These are phyloP conservation scores for Veloporphyrellus conicus DNA, from an alignment of 1,284 basidiomycete species.

Conservation along the genomic window DNA sequence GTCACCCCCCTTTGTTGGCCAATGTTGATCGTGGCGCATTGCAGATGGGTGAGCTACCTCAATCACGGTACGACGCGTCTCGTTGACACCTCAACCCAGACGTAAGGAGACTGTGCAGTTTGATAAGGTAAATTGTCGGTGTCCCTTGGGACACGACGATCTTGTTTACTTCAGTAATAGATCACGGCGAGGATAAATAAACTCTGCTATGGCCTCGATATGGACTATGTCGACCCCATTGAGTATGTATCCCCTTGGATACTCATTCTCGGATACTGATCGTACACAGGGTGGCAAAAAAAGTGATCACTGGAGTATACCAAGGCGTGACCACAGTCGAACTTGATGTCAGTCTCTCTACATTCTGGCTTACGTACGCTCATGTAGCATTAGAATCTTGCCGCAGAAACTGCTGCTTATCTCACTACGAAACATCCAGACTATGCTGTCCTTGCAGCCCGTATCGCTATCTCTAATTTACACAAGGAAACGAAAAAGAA, in stretches of 20 bases:
- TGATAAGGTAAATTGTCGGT: conserved; percentile 60
- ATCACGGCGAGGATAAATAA: conserved; percentile 91
- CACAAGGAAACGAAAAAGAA: conserved; percentile 99
- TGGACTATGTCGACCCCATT: conserved; percentile 90
- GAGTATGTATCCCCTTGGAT: conserved; percentile 53
- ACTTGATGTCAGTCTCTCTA: conserved; percentile 70
- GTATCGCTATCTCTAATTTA: conserved; percentile 97
- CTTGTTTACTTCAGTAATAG: conserved; percentile 38
- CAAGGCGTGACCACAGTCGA: conserved; percentile 96
- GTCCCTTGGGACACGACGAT: background rate
- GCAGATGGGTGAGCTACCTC: conserved; percentile 58
- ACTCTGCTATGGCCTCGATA: conserved; percentile 95
- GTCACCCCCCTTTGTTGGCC: background rate
- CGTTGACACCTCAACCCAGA: conserved; percentile 36
- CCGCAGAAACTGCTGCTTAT: conserved; percentile 95
- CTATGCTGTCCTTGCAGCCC: conserved; percentile 96
- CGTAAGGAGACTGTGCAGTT: conserved; percentile 86
- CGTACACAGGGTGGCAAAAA: conserved; percentile 72
- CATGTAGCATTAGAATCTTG: conserved; percentile 66
- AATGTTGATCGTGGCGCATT: conserved; percentile 14
- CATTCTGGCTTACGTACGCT: background rate
- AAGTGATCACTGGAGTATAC: conserved; percentile 94
- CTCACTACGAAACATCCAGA: conserved; percentile 97
- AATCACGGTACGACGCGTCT: conserved; percentile 33
- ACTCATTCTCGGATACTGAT: conserved; percentile 6